Evolutionary conservation across 2,329 filamentous ascomycete genomes (phyloP), one percentile per base, ranked within the genome.

Genomic region (Cladophialophora exuberans): DNA sequence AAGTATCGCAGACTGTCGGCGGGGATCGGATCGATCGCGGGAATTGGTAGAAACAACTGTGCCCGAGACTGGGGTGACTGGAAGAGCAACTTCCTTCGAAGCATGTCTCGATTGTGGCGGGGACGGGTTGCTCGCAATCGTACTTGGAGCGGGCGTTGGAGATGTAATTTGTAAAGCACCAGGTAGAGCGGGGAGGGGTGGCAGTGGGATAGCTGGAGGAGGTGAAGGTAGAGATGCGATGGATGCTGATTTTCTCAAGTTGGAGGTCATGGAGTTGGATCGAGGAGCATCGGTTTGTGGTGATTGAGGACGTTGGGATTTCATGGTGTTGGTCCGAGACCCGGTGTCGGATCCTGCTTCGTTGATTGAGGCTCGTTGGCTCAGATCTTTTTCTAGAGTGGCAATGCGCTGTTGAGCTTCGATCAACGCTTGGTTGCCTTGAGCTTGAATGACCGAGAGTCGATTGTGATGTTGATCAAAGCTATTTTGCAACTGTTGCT

Each of bases 391-490:
- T 70, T 90, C 85, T 25, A 87, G 79, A 64, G 79, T 81, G 33
- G 73, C 70, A 61, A 83, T 84, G 41, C 83, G 83, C 23, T 82
- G 75, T 61, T 87, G 87, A 7, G 87, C 87, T 62, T 97, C 90
- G 59, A 96, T 89, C 31, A 96, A 74, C 65, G 92, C 86, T 48
- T 80, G 79, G 57, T 86, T 83, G 43, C 87, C 86, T 72, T 92
- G 88, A 15, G 84, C 83, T 67, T 91, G 87, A 44, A 93, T 79
- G 43, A 88, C 86, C 48, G 92, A 97, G 49, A 97, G 77, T 50
- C 93, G 86, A 74, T 96, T 96, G 71, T 97, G 90, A 57, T 93
- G 91, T 70, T 96, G 89, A 67, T 99, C 94, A 72, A 91, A 99
- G 74, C 94, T 97, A 69, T 83, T 90, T 68, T 93, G 92, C 50